Evolutionary conservation across 805 yeast species (phyloP), one percentile per base, ranked within the genome.

Genomic region (Candida ipomoeae): DNA sequence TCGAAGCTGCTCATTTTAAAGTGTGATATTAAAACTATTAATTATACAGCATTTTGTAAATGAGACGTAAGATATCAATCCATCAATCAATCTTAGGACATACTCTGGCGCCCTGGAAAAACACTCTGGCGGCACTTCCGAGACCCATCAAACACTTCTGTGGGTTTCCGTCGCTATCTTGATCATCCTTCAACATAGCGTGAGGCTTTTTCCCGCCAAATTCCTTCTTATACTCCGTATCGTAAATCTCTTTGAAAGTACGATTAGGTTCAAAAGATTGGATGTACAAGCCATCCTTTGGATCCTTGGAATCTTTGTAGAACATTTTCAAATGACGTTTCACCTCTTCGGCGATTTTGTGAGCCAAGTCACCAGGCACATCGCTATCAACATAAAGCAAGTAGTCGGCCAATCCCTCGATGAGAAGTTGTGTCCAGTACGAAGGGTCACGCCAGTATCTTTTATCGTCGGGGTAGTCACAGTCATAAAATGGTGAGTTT

Each of bases 351-450:
- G 67, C 67, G 59, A 53, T 74, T 54, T 56, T 68, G 57, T 50
- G 68, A 6, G 68, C 62, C 69, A 70, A 63, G 31, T 61, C 74
- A 31, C 61, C 64, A 2, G 73, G 70, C 23, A 64, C 74, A 14
- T 69, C 73, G 20, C 64, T 57, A 20, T 79, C 83, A 46, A 81
- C 71, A 39, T 72, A 74, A 56, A 81, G 62, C 58, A 81, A 61
- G 63, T 81, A 84, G 62, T 84, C 89, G 5, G 87, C 85, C 44
- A 83, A 68, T 0, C 89, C 89, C 62, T 83, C 89, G 39, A 83
- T 71, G 45, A 84, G 67, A 55, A 84, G 70, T 62, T 84, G 89
- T 48, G 80, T 75, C 62, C 83, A 84, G 66, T 79, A 81, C 0
- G 84, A 75, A 13, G 80, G 69, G 58, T 83, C 89, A 56, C 85